Base-by-base conservation (phyloP, 2,329 filamentous ascomycete species). In the Paraphoma chrysanthemicola region DNA sequence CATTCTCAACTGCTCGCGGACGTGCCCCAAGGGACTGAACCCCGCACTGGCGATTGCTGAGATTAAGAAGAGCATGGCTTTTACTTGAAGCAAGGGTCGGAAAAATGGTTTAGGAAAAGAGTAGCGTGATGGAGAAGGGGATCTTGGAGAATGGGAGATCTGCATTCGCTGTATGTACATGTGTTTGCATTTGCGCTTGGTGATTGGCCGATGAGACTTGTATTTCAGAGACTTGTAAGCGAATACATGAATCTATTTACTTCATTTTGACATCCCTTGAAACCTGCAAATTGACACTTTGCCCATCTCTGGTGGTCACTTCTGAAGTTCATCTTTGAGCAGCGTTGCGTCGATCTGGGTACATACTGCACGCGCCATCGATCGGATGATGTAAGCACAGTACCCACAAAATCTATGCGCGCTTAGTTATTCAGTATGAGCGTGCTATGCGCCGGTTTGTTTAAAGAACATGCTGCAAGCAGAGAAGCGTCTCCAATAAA, bases 21-120 rank as follows among this genome's bases (percentile, higher is more conserved):
- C 94, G 53, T 99, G 95, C 81, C 95, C 95, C 76, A 99, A 99
- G 91, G 95, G 95, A 44, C 81, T 99, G 70, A 99, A 99, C 85
- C 95, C 95, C 17, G 95, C 92, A 64, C 85, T 92, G 77, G 95
- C 95, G 16, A 96, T 99, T 82, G 93, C 93, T 51, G 91, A 97
- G 85, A 97, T 97, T 80, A 98, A 98, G 91, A 97, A 97, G 90
- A 87, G 89, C 82, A 90, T 98, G 91, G 88, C 93, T 54, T 81
- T 84, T 54, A 73, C 75, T 33, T 77, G 63, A 62, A 36, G 23
- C 23, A 23, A 2, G 23, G 5, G 23, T 23, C 5, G 23, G n/a
- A n/a, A 23, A 23, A 23, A 23, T 23, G 23, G 23, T 23, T 23
- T 23, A n/a, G n/a, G n/a, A n/a, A n/a, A n/a, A n/a, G n/a, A n/a